Evolutionary conservation across 2,329 filamentous ascomycete genomes (phyloP), one percentile per base, ranked within the genome.

Genomic region (Venturia nashicola): DNA sequence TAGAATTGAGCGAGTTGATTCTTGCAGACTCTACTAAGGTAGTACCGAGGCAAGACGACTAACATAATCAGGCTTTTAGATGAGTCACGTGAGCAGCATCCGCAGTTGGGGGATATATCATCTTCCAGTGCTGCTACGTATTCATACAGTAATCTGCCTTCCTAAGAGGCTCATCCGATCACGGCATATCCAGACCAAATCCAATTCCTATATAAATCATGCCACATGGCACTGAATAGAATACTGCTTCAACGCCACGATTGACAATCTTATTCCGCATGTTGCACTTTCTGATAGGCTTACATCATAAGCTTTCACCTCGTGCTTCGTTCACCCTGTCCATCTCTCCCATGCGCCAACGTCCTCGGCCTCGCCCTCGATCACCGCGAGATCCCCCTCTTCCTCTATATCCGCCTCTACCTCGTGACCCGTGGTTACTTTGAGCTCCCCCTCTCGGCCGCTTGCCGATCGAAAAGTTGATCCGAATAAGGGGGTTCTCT

Each of bases 401-500:
- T 11, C 55, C 63, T 32, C 63, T 65, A 5, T 34, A 32, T 14
- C 63, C 59, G 23, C 63, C 63, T 51, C 63, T 61, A 4, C 63
- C 63, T 44, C 63, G 59, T n/a, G 32, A 39, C 12, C 62, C 62
- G 18, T 57, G 39, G 23, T 57, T 34, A 51, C 55, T 61, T n/a
- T 43, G 62, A 36, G 27, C 39, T 36, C 60, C 46, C 4, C 46
- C 51, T 18, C 64, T 48, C 14, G 65, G 65, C 32, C 43, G 57
- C 48, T 42, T 62, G 14, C 57, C 61, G 14, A 88, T 77, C 0
- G 77, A 78, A 65, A 88, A 90, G 2, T 87, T 78, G 48, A 90
- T 89, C 66, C 76, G 80, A 68, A 85, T 83, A 57, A 90, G 71
- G 0, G 89, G 88, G 27, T 84, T 75, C 61, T 87, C 86, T 0